Base-by-base conservation (phyloP, 2,329 filamentous ascomycete species). In the Penicillium hesseltinei region DNA sequence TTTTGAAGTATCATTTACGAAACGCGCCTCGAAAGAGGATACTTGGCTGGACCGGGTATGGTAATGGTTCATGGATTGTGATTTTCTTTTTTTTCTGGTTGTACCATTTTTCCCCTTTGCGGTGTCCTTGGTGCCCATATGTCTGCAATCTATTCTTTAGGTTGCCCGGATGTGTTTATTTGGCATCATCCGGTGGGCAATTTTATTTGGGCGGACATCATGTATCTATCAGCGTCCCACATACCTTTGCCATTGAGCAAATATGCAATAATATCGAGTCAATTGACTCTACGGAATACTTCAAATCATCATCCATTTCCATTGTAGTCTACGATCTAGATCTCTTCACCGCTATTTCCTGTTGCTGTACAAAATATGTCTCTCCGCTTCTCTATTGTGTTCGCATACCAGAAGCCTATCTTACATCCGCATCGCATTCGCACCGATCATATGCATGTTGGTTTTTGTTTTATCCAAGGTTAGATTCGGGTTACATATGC, bases 11-110 rank as follows among this genome's bases (percentile, higher is more conserved):
- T 35, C 13, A 47, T 53, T 57, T 48, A 53, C 21, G 48, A 65
- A 62, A 62, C 35, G 60, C 52, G 56, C 56, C 61, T 60, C 56
- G 57, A 53, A 50, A 63, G 64, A 63, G 63, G 57, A 59, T 50
- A 61, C 62, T 66, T 58, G 62, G 63, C 65, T 67, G 65, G 65
- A 62, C 63, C 63, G 58, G 59, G 40, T 52, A 56, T 57, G 54
- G 27, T 53, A 52, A 53, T 57, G 42, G 36, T 43, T 51, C 51
- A 52, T 60, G 62, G 60, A 59, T 51, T 51, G 33, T 23, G 40
- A 56, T 60, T 44, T 40, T 52, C 29, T 51, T 53, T 38, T 57
- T 23, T 43, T 51, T 43, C 36, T 21, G 19, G 47, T 15, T 54
- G 35, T 60, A 45, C 39, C 47, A 42, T 23, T 55, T 61, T 56